Base-by-base conservation (phyloP, 2,329 filamentous ascomycete species). In the Xylariales sp. region DNA sequence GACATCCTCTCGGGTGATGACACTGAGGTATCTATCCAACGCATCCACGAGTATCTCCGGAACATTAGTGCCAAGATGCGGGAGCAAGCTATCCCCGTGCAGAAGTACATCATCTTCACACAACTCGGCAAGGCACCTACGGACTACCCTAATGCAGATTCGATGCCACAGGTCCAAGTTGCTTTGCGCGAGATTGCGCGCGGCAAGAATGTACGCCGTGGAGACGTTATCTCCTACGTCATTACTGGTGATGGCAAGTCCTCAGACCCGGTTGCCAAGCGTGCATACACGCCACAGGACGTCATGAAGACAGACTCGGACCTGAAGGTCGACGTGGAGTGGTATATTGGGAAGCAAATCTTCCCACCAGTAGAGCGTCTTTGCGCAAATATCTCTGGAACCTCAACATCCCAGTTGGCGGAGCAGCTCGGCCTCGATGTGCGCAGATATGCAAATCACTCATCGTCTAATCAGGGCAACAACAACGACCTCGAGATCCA, bases 291-390 rank as follows among this genome's bases (percentile, higher is more conserved):
- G 5, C 83, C 88, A 2, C 83, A 89, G 40, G 93, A 98, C 59
- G 81, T 95, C 14, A 69, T 87, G 42, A 94, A 93, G 55, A 57
- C 78, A 13, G 85, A 86, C 49, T 81, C 83, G 1, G 83, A 71
- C 1, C 74, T 98, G 6, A 76, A 83, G 41, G 88, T 90, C 3
- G 93, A 98, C 55, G 78, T 96, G n/a, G 93, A 98, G 57, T 97
- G 90, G 78, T 98, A 98, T 61, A 79, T 98, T 27, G 85, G 88
- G 69, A 98, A 98, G 70, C 93, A 98, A 63, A 96, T 98, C 42
- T 88, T 98, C 65, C 93, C 93, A 10, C 93, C 93, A 0, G 93
- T 98, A 18, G 93, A 98, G 67, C 88, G 93, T 74, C 81, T 98
- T 16, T 98, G 93, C 59, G 93, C 91, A 44, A 95, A 95, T 43